Percentiles rank a stretch among this genome's conserved stretches.
Evolutionary conservation across 768 basidiomycete genomes (phyloP).

Genomic region (Tulasnella sp.): DNA sequence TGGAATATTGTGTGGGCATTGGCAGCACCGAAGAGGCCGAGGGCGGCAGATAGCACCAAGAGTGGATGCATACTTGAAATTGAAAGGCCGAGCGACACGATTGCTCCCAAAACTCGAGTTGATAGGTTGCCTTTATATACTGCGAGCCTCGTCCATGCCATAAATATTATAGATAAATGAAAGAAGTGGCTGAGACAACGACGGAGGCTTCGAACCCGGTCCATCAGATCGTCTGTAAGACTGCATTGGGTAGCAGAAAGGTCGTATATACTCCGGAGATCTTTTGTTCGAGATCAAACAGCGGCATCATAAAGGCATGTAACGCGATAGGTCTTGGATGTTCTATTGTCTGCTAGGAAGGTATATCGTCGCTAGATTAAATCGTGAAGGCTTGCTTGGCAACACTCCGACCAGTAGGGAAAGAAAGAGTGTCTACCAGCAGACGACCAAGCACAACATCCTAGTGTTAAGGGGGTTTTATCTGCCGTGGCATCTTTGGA

Average conservation of each 20-base stretch:
- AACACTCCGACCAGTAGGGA: too few relatives aligned
- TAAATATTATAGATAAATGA: background rate
- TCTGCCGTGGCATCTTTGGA: too few relatives aligned
- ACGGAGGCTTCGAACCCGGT: background rate
- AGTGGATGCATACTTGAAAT: background rate
- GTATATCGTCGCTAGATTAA: background rate
- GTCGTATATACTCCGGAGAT: background rate
- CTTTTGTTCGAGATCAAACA: background rate
- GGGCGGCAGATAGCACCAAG: background rate
- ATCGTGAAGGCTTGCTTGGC: background rate
- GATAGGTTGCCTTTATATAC: background rate
- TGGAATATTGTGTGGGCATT: slow-evolving; percentile 46
- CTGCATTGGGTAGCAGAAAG: background rate
- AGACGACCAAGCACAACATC: too few relatives aligned
- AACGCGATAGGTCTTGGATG: background rate
- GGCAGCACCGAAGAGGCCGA: background rate
- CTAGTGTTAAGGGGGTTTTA: too few relatives aligned
- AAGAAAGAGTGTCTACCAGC: too few relatives aligned
- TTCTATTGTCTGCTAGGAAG: background rate
- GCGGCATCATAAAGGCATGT: background rate
- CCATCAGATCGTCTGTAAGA: background rate
- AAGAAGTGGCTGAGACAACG: background rate
- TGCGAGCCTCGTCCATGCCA: background rate
- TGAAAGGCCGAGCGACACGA: background rate
- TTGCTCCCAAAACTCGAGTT: background rate